Conservation (phyloP, 306 rosid genomes). For the Datisca glomerata region DNA sequence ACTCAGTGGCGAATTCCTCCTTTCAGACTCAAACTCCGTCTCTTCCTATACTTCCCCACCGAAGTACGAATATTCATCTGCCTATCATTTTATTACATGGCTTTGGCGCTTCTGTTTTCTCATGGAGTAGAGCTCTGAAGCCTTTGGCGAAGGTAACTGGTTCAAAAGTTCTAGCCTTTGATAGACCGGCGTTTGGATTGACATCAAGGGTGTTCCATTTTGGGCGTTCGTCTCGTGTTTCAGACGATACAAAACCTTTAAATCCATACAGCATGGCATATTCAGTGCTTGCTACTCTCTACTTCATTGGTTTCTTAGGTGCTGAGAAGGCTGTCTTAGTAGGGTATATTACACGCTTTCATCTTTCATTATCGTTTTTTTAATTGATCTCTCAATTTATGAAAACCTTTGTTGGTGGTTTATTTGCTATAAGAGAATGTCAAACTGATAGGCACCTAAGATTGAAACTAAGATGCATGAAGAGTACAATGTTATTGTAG, state of each 20-base stretch:
- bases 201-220: constrained; percentile 50
- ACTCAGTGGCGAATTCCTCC: constrained; percentile 22
- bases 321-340: constrained; percentile 70
- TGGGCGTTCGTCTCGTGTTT: constrained; percentile 22
- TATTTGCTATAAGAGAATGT: too few species aligned
- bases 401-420: too few species aligned
- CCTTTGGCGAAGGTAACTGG: constrained; percentile 54
- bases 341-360: too few species aligned
- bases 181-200: constrained; percentile 95
- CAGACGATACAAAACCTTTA: constrained; percentile 32
- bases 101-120: constrained; percentile 86
- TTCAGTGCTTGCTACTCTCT: constrained; percentile 79
- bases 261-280: constrained; percentile 78
- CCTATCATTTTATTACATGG: constrained; percentile 86
- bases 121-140: constrained; percentile 77
- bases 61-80: constrained; percentile 28
- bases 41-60: constrained; percentile 18
- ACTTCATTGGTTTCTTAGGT: constrained; percentile 46
- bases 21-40: constrained; percentile 19
- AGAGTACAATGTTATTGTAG: too few species aligned
- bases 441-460: too few species aligned
- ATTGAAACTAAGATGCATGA: too few species aligned
- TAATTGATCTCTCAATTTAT: too few species aligned
- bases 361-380: too few species aligned
- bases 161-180: constrained; percentile 85